Conservation (phyloP, 331 rosid genomes). For the Rhamnella rubrinervis region DNA sequence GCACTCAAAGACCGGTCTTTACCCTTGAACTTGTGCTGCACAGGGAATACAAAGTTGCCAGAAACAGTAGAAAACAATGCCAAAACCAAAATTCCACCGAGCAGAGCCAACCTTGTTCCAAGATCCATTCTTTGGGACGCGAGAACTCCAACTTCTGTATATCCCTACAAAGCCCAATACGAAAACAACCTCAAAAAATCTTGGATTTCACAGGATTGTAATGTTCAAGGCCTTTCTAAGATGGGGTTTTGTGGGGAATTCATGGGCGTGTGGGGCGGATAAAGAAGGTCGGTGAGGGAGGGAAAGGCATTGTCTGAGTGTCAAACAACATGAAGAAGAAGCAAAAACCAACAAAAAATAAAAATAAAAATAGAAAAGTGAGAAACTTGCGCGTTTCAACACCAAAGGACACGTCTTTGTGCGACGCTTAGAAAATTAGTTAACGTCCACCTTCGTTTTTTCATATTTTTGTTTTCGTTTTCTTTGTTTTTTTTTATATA, state of each 20-base stretch:
- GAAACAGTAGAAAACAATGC: constrained; percentile 26
- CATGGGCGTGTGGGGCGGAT: constrained; percentile 7
- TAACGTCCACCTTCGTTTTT: constrained; percentile 12
- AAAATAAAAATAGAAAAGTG: background rate
- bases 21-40: constrained; percentile 59
- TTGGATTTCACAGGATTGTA: background rate
- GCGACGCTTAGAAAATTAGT: constrained; percentile 11
- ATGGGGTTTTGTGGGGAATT: constrained; percentile 18
- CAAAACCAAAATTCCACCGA: constrained; percentile 24
- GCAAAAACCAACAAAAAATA: background rate
- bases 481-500: too few species aligned
- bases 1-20: constrained; percentile 28
- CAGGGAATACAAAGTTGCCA: constrained; percentile 54
- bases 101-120: constrained; percentile 11
- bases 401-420: constrained; percentile 25
- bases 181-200: background rate
- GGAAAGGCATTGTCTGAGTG: background rate
- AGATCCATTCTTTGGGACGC: constrained; percentile 4
- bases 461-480: too few species aligned
- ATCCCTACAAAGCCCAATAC: background rate
- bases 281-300: constrained; percentile 14
- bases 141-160: background rate
- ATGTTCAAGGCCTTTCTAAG: background rate
- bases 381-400: constrained; percentile 35
- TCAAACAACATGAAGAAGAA: background rate